phyloP scores from a whole-genome alignment of 2,329 filamentous ascomycete genomes.

The Endoconidiophora polonica region DNA sequence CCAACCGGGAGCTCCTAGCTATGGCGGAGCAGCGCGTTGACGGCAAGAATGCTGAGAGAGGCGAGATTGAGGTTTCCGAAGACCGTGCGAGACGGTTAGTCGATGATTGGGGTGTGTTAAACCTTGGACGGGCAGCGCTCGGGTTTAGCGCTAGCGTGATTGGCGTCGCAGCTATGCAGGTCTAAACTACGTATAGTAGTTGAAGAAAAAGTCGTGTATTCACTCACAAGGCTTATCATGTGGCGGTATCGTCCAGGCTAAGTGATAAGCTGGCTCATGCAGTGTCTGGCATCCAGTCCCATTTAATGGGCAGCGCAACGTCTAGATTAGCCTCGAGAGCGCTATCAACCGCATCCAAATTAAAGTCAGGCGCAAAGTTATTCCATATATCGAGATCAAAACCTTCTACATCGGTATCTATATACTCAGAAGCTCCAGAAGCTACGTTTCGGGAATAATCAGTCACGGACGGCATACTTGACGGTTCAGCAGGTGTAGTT shows the following conservation, averaged over 20 bases:
- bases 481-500: not conserved
- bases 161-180: conserved; percentile 5
- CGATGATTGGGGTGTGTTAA: conserved; percentile 9
- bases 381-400: conserved; percentile 13
- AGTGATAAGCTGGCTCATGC: conserved; percentile 16
- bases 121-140: conserved; percentile 8
- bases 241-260: too few species aligned
- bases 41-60: not conserved
- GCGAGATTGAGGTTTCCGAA: not conserved
- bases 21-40: conserved; percentile 4
- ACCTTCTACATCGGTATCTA: conserved; percentile 2
- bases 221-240: too few species aligned
- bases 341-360: conserved; percentile 36
- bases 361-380: conserved; percentile 35
- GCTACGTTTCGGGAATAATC: conserved; percentile 3
- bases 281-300: conserved; percentile 27
- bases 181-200: not conserved
- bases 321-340: conserved; percentile 38
- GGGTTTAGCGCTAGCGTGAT: not conserved
- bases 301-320: conserved; percentile 35
- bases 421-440: not conserved
- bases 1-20: conserved; percentile 4
- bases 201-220: not conserved
- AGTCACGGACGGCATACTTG: not conserved
- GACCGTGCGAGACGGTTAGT: conserved; percentile 5